Evolutionary conservation across 1,284 basidiomycete species (phyloP).

Genomic region (Cronartium ribicola): DNA sequence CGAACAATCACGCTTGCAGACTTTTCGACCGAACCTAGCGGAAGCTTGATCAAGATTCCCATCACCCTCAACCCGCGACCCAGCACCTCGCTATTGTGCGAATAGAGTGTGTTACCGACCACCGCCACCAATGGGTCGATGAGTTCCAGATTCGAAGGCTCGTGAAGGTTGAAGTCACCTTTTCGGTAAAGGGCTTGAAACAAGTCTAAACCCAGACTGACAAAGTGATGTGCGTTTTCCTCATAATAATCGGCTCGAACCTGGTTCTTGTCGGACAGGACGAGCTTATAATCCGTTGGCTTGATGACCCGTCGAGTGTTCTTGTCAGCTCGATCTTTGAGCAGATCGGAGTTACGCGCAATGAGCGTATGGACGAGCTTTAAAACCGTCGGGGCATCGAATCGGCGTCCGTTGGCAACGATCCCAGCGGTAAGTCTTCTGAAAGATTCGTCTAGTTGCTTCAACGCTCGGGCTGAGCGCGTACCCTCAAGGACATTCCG

Average conservation of each 20-base stretch:
- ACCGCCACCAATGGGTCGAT: slow-evolving; percentile 80
- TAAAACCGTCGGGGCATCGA: slow-evolving; percentile 69
- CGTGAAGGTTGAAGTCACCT: slow-evolving; percentile 77
- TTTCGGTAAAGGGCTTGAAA: slow-evolving; percentile 82
- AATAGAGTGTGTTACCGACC: slow-evolving; percentile 90
- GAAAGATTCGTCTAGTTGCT: slow-evolving; percentile 80
- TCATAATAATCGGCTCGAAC: slow-evolving; percentile 67
- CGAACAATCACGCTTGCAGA: slow-evolving; percentile 77
- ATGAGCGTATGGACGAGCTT: slow-evolving; percentile 83
- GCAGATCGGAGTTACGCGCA: slow-evolving; percentile 79
- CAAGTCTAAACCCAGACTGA: slow-evolving; percentile 86
- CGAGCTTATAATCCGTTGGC: slow-evolving; percentile 34
- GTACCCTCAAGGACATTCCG: slow-evolving; percentile 82
- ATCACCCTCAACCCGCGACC: slow-evolving; percentile 73
- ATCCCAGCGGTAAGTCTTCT: slow-evolving; percentile 77
- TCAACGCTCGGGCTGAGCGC: slow-evolving; percentile 73
- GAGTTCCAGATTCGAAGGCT: slow-evolving; percentile 66
- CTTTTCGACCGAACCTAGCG: slow-evolving; percentile 69
- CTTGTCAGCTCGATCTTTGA: slow-evolving; percentile 53
- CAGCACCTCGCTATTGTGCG: slow-evolving; percentile 73
- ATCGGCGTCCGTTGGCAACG: slow-evolving; percentile 67
- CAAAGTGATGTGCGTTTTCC: slow-evolving; percentile 80
- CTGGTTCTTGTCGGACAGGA: slow-evolving; percentile 53
- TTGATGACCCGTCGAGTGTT: slow-evolving; percentile 51
- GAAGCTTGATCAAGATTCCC: slow-evolving; percentile 76